Percentiles rank a stretch among this genome's conserved stretches.
These are phyloP conservation scores for Metschnikowia proteae DNA, from an alignment of 805 yeast genomes.

Conservation along the genomic window DNA sequence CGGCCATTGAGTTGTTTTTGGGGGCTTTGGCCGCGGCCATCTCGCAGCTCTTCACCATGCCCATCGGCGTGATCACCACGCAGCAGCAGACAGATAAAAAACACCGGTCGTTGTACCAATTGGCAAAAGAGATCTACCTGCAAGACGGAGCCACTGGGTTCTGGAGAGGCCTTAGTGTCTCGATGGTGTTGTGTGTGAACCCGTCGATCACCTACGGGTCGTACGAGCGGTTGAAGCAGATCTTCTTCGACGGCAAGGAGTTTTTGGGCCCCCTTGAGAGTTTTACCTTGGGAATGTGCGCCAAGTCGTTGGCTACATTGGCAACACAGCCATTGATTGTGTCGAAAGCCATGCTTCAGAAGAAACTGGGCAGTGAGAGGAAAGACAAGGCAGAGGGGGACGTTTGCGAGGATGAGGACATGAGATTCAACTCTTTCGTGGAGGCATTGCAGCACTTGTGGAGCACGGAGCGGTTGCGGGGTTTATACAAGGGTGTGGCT, in stretches of 20 bases:
- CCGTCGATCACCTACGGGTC: slow-evolving; percentile 87
- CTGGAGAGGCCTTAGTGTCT: slow-evolving; percentile 83
- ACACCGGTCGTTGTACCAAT: slow-evolving; percentile 29
- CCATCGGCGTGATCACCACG: slow-evolving; percentile 71
- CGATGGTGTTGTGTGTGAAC: slow-evolving; percentile 70
- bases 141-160: slow-evolving; percentile 69
- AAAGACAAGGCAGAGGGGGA: slow-evolving; percentile 19
- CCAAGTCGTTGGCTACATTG: slow-evolving; percentile 76
- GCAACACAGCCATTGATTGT: slow-evolving; percentile 83
- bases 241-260: slow-evolving; percentile 41
- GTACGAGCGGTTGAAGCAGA: slow-evolving; percentile 60
- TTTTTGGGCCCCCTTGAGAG: slow-evolving; percentile 59
- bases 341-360: slow-evolving; percentile 77
- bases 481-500: slow-evolving; percentile 74
- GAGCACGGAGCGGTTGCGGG: slow-evolving; percentile 57
- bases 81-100: slow-evolving; percentile 52
- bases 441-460: slow-evolving; percentile 59
- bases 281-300: slow-evolving; percentile 71
- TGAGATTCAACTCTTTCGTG: slow-evolving; percentile 54
- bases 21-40: slow-evolving; percentile 83
- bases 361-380: slow-evolving; percentile 23
- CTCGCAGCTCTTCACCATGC: slow-evolving; percentile 76
- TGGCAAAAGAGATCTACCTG: slow-evolving; percentile 46
- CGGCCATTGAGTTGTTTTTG: slow-evolving; percentile 63
- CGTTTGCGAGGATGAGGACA: slow-evolving; percentile 33